Percentiles rank a stretch among this genome's conserved stretches.
Evolutionary conservation across 2,329 filamentous ascomycete species (phyloP).

Genomic region (Alternaria sp.): DNA sequence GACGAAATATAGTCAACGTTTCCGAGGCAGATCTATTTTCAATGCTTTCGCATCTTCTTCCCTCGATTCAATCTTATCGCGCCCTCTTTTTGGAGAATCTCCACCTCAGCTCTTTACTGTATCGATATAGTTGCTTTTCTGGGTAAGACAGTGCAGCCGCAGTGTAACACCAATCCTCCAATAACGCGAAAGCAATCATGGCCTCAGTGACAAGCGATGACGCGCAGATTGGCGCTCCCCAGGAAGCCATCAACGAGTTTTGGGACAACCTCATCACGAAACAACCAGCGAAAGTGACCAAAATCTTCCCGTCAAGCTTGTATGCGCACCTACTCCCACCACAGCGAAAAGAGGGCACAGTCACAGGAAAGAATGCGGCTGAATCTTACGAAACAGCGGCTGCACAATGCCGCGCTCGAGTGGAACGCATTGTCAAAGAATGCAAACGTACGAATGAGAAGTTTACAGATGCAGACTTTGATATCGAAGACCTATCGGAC

Average conservation of each 20-base stretch:
- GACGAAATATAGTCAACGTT: conserved; percentile 9
- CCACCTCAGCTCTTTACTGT: not conserved
- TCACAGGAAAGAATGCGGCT: conserved; percentile 66
- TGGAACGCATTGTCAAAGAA: conserved; percentile 64
- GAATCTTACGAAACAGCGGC: conserved; percentile 77
- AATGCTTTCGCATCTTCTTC: not conserved
- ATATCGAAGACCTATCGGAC: conserved; percentile 75
- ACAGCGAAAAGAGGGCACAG: conserved; percentile 56
- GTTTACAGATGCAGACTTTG: conserved; percentile 83
- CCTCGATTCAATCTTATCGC: not conserved
- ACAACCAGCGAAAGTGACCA: conserved; percentile 74
- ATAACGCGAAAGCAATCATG: conserved; percentile 23
- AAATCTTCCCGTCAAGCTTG: conserved; percentile 71
- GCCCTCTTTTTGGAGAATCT: not conserved
- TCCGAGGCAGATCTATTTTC: not conserved
- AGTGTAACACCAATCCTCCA: not conserved
- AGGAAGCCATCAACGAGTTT: conserved; percentile 73
- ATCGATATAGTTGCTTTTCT: not conserved
- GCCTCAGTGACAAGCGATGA: conserved; percentile 28
- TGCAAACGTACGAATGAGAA: conserved; percentile 82
- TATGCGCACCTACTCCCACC: conserved; percentile 60
- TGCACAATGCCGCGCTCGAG: conserved; percentile 69
- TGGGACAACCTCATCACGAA: conserved; percentile 74
- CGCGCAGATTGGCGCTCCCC: conserved; percentile 54
- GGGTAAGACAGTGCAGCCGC: not conserved